A percentile compares a stretch with the other conserved stretches of the same genome.
These are phyloP conservation scores for Pichia sp. DNA, from an alignment of 1,139 yeast species.

Conservation along the genomic window DNA sequence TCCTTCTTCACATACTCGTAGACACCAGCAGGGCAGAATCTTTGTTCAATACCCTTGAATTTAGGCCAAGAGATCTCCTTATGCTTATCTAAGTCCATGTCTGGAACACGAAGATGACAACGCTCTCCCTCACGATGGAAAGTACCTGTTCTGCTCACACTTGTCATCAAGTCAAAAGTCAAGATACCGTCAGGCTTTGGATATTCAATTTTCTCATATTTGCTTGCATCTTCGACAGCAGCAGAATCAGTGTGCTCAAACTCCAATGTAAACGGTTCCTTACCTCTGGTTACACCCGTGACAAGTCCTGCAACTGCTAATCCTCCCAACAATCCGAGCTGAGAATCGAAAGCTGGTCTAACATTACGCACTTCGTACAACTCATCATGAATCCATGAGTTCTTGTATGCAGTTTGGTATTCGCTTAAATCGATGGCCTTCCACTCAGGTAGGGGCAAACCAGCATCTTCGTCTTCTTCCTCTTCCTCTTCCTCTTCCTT, in stretches of 20 bases:
- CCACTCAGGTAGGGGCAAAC: constrained; percentile 32
- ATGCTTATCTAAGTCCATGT: constrained; percentile 66
- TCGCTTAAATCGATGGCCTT: constrained; percentile 46
- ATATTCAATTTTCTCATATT: constrained; percentile 69
- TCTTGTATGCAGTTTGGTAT: constrained; percentile 60
- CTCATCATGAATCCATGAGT: constrained; percentile 86
- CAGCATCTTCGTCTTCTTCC: constrained; percentile 36
- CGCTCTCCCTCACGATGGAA: constrained; percentile 92
- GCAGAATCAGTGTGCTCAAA: constrained; percentile 70
- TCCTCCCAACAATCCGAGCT: constrained; percentile 74
- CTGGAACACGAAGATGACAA: constrained; percentile 78
- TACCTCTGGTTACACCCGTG: constrained; percentile 70
- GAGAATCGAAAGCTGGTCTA: constrained; percentile 80
- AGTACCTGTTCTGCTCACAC: constrained; percentile 93
- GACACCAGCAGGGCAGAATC: constrained; percentile 98
- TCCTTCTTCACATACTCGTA: constrained; percentile 73
- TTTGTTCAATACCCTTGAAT: constrained; percentile 79
- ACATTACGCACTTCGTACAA: constrained; percentile 78
- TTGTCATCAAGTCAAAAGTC: constrained; percentile 85
- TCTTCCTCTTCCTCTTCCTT: constrained; percentile 39
- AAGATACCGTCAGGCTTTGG: constrained; percentile 92
- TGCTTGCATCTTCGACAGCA: constrained; percentile 61
- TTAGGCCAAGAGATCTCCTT: constrained; percentile 65
- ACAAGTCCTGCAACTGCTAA: constrained; percentile 80
- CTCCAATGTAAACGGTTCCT: constrained; percentile 81